Percentiles rank a stretch among this genome's conserved stretches.
phyloP scores from a whole-genome alignment of 1,284 basidiomycete species.

The Marasmius sp. region DNA sequence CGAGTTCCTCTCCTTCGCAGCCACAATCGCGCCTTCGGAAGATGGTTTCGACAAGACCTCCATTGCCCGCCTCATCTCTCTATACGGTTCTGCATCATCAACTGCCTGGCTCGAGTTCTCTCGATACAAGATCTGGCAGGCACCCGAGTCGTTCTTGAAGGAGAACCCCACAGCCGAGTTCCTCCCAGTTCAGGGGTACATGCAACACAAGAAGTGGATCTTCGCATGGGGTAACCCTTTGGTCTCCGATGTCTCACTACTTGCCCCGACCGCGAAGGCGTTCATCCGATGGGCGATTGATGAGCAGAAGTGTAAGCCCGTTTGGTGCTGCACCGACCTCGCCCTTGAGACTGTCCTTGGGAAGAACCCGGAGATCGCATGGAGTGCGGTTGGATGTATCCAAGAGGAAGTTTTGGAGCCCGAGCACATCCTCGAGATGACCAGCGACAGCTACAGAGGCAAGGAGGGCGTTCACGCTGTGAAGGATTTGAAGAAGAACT shows the following conservation, averaged over 20 bases:
- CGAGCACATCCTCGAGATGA: slow-evolving; percentile 37
- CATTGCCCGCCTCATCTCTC: slow-evolving; percentile 37
- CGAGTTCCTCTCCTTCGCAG: not conserved
- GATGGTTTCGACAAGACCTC: slow-evolving; percentile 25
- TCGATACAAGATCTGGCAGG: slow-evolving; percentile 43
- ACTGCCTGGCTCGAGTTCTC: slow-evolving; percentile 48
- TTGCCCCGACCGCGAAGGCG: slow-evolving; percentile 31
- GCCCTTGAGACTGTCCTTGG: slow-evolving; percentile 38
- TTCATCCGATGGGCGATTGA: slow-evolving; percentile 35
- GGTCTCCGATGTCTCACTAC: slow-evolving; percentile 36
- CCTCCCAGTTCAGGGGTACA: slow-evolving; percentile 42
- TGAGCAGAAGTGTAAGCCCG: slow-evolving; percentile 28
- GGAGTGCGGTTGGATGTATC: slow-evolving; percentile 43
- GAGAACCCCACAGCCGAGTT: slow-evolving; percentile 37
- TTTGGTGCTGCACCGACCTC: slow-evolving; percentile 43
- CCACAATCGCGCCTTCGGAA: not conserved
- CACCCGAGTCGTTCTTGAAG: slow-evolving; percentile 20
- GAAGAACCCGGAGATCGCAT: slow-evolving; percentile 21
- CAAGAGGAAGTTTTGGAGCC: slow-evolving; percentile 44
- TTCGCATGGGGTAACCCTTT: slow-evolving; percentile 51
- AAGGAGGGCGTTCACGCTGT: slow-evolving; percentile 34
- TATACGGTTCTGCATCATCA: slow-evolving; percentile 40
- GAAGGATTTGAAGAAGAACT: slow-evolving; percentile 48
- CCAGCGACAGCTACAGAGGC: slow-evolving; percentile 27
- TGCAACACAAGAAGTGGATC: slow-evolving; percentile 29